Evolutionary conservation across 2,329 filamentous ascomycete genomes (phyloP), one percentile per base, ranked within the genome.

Genomic region (Eutypella sp.): DNA sequence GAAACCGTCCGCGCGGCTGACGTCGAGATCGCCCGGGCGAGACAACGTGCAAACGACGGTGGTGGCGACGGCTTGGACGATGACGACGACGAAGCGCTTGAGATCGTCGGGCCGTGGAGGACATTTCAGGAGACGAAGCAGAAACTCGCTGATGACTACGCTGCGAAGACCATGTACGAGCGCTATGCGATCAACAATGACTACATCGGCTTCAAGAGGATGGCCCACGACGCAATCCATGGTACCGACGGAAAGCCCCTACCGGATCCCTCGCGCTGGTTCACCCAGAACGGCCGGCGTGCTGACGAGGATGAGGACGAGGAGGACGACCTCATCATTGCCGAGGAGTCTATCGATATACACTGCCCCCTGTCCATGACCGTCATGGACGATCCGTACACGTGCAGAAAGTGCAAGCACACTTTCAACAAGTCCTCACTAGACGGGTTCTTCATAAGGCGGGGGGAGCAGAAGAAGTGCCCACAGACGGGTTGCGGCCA

Each of bases 401-500:
- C 78, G 45, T 87, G 79, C 55, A 68, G 61, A 13, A 78, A 79
- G 52, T 91, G 87, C 69, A 81, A 78, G 45, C 87, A 91, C 62
- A 82, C 78, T 0, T 91, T 88, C 59, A 84, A 91, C 59, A 84
- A 79, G 62, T 58, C 62, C 1, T 79, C 80, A 1, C 83, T 91
- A 33, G 47, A 78, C 20, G 75, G 80, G 37, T 83, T 71, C 61
- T 73, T 73, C 45, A 49, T 53, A 19, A 41, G 39, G 48, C 57
- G 42, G 43, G 66, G 53, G 45, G 55, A 50, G 39, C 62, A 62
- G 42, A 69, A 78, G 1, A 70, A 76, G 44, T 90, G 86, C 60
- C 85, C 85, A 0, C 75, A 82, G 47, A 67, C 76, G 2, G 85
- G 85, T 1, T 90, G 86, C 60, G 68, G 71, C 41, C 68, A 77